Base-by-base conservation (phyloP, 257 asterid species). In the Penstemon newberryi region DNA sequence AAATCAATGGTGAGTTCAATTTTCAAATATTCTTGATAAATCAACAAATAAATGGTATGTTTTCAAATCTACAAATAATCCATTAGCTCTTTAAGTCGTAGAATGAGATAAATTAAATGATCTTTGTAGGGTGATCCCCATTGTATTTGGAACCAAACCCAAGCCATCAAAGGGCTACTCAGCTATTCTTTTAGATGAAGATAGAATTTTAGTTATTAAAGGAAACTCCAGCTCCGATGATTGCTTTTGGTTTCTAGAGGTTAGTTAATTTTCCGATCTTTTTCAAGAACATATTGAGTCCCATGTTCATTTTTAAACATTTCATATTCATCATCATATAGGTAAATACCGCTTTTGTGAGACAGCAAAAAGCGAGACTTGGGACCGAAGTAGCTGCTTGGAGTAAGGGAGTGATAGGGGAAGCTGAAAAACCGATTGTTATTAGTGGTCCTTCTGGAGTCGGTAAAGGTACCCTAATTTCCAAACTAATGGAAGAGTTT, bases 361-460 rank as follows among this genome's bases (percentile, higher is more conserved):
- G 77, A 81, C 86, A 88, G 44, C 96, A 90, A 54, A 83, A 70
- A 65, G 71, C 67, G 62, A 85, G 86, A 69, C 64, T 81, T 71
- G 95, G 85, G 42, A 63, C 76, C 19, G 90, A 87, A 75, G 95
- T 90, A 74, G 95, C 90, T 72, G 96, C 95, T 57, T 92, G 98
- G 98, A 92, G 98, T 79, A 92, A 79, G 78, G 98, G 95, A 62
- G 91, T 82, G 70, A 65, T 83, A 5, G 94, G 97, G 5, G 78
- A 88, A 65, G 80, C 84, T 47, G 88, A 81, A 67, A 92, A 80
- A 66, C 97, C 97, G 15, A 76, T 92, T 50, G 88, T 92, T 69
- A 85, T 92, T 39, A 92, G 96, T 38, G 98, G 98, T n/a, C 98
- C 98, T 64, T 92, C 98, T 38, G 98, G 98, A 43, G 98, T 92